A percentile compares a stretch with the other conserved stretches of the same genome.
phyloP scores from a whole-genome alignment of 2,329 filamentous ascomycete genomes.

The Raffaelea ambrosiae region DNA sequence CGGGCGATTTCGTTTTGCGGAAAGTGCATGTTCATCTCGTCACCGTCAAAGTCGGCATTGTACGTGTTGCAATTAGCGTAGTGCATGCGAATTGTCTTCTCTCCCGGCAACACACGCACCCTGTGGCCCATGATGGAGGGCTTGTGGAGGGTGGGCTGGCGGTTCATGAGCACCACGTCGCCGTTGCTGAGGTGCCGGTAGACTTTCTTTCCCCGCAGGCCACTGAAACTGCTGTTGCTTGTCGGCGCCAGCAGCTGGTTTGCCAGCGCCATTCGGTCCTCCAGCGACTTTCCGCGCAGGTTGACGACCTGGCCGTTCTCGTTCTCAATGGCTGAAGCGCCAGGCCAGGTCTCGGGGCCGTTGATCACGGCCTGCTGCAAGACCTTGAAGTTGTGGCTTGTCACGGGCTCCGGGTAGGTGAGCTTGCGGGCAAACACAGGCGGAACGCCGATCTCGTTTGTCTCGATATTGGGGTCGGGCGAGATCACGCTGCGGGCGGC shows the following conservation, averaged over 20 bases:
- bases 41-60: slow-evolving; percentile 98
- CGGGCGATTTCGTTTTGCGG: slow-evolving; percentile 93
- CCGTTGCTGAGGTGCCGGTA: slow-evolving; percentile 93
- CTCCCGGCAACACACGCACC: slow-evolving; percentile 81
- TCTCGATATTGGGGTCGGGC: slow-evolving; percentile 96
- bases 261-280: slow-evolving; percentile 81
- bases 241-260: slow-evolving; percentile 88
- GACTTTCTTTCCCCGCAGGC: slow-evolving; percentile 87
- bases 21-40: slow-evolving; percentile 99
- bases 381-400: slow-evolving; percentile 92
- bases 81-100: slow-evolving; percentile 98
- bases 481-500: slow-evolving; percentile 96
- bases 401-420: slow-evolving; percentile 95
- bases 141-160: slow-evolving; percentile 95
- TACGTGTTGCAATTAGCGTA: slow-evolving; percentile 99
- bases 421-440: slow-evolving; percentile 96
- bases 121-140: slow-evolving; percentile 98
- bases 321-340: slow-evolving; percentile 89
- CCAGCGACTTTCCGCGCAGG: slow-evolving; percentile 74
- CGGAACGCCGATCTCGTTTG: slow-evolving; percentile 95
- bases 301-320: slow-evolving; percentile 89
- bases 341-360: slow-evolving; percentile 86
- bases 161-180: slow-evolving; percentile 97
- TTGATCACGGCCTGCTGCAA: slow-evolving; percentile 96
- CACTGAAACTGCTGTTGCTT: slow-evolving; percentile 62